Percentiles rank a stretch among this genome's conserved stretches.
phyloP scores from a whole-genome alignment of 2,329 filamentous ascomycete genomes.

The Arthrocladium fulminans region DNA sequence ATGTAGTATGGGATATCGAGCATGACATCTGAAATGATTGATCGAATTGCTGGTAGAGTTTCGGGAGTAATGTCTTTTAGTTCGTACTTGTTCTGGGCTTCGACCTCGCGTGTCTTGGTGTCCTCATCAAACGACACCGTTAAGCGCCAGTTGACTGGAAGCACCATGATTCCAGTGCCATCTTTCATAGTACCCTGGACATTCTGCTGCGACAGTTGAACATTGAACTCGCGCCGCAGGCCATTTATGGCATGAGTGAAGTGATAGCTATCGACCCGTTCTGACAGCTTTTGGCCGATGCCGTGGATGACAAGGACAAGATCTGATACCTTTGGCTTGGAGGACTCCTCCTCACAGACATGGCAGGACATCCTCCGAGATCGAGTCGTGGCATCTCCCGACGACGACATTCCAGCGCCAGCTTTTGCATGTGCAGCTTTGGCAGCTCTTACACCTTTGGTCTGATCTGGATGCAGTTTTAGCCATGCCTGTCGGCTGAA shows the following conservation, averaged over 20 bases:
- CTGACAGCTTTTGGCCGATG: constrained; percentile 91
- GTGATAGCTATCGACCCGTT: constrained; percentile 90
- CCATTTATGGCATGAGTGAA: constrained; percentile 94
- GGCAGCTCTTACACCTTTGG: constrained; percentile 33
- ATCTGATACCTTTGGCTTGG: constrained; percentile 65
- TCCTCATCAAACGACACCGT: constrained; percentile 78
- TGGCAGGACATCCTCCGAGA: constrained; percentile 34
- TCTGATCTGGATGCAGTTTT: constrained; percentile 53
- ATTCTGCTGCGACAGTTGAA: constrained; percentile 64
- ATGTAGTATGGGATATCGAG: constrained; percentile 97
- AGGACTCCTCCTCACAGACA: constrained; percentile 53
- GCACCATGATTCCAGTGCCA: constrained; percentile 85
- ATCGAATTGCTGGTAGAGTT: constrained; percentile 84
- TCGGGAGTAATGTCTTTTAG: constrained; percentile 87
- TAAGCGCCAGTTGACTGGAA: constrained; percentile 91
- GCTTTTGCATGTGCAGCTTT: constrained; percentile 34
- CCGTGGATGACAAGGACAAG: constrained; percentile 87
- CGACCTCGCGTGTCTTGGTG: constrained; percentile 42
- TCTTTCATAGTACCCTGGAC: constrained; percentile 67
- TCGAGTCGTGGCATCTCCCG: constrained; percentile 20
- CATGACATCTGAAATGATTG: constrained; percentile 95
- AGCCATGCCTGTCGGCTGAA: constrained; percentile 75
- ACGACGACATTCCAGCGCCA: constrained; percentile 22
- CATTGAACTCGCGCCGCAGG: constrained; percentile 75
- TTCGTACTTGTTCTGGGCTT: constrained; percentile 51